Conservation (phyloP, 2,329 filamentous ascomycete species). For the Cercospora sesami region DNA sequence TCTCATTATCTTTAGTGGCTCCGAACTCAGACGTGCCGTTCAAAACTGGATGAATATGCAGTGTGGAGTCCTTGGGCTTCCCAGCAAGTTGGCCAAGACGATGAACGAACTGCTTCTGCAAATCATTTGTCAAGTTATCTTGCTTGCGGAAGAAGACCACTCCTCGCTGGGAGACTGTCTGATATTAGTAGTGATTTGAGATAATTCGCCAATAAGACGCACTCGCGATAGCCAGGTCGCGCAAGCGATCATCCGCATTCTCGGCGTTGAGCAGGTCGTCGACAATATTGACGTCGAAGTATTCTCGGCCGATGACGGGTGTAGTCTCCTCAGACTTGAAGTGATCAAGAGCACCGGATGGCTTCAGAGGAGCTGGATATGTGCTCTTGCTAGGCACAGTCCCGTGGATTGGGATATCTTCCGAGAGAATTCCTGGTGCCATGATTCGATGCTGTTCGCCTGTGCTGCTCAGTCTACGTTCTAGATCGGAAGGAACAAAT, state of each 20-base stretch:
- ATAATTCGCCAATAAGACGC: too few relatives aligned
- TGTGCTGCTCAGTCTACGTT: neutral
- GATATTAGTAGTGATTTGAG: constrained; percentile 13
- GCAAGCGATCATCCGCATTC: constrained; percentile 24
- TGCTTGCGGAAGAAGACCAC: constrained; percentile 70
- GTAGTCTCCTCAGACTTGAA: constrained; percentile 61
- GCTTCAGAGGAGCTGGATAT: constrained; percentile 46
- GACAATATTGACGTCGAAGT: constrained; percentile 57
- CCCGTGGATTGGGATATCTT: constrained; percentile 12
- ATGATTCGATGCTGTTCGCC: constrained; percentile 6
- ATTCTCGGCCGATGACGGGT: constrained; percentile 64
- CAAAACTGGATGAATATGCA: constrained; percentile 62
- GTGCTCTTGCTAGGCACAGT: constrained; percentile 3
- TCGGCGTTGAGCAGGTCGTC: constrained; percentile 60
- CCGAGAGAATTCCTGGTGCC: constrained; percentile 25
- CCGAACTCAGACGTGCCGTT: constrained; percentile 58
- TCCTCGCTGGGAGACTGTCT: constrained; percentile 64
- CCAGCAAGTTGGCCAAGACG: constrained; percentile 60
- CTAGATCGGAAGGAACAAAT: neutral
- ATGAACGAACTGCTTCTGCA: constrained; percentile 64
- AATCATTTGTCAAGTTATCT: constrained; percentile 59
- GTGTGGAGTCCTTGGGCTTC: constrained; percentile 56
- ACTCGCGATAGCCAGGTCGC: constrained; percentile 27
- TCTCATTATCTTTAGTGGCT: constrained; percentile 53
- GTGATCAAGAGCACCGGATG: constrained; percentile 44